phyloP scores from a whole-genome alignment of 139 green algal genomes.

The Desmodesmus armatus region DNA sequence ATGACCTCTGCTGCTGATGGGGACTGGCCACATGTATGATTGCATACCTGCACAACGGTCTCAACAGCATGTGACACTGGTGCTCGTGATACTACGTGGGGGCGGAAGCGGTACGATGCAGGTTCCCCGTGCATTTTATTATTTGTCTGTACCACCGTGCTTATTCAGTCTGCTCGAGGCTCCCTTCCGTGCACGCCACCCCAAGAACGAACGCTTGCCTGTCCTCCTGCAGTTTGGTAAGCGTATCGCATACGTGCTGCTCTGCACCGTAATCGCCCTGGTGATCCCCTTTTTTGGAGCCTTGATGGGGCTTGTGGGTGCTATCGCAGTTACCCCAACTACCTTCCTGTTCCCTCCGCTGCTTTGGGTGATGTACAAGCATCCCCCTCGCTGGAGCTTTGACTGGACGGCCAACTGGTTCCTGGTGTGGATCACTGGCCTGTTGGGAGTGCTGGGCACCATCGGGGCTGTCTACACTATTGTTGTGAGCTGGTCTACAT shows the following conservation, averaged over 20 bases:
- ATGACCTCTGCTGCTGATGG: too few species aligned
- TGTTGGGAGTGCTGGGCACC: constrained; percentile 25
- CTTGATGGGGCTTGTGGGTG: constrained; percentile 45
- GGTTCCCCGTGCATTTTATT: too few species aligned
- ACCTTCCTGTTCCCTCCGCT: constrained; percentile 50
- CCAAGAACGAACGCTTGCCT: not conserved
- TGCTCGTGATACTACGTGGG: too few species aligned
- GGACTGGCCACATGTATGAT: too few species aligned
- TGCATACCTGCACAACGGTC: too few species aligned
- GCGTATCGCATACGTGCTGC: constrained; percentile 26
- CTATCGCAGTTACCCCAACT: constrained; percentile 47
- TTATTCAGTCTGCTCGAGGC: too few species aligned
- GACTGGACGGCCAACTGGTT: constrained; percentile 34
- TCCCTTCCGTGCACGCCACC: too few species aligned
- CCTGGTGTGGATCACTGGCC: constrained; percentile 18
- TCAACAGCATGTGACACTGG: too few species aligned
- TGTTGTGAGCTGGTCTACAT: not conserved
- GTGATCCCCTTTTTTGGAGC: constrained; percentile 54
- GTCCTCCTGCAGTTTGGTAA: not conserved
- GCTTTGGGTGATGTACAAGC: constrained; percentile 38
- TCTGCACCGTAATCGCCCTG: constrained; percentile 51
- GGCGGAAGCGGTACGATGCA: too few species aligned
- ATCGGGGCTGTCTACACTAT: constrained; percentile 5
- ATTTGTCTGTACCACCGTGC: too few species aligned
- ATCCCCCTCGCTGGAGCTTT: not conserved